Evolutionary conservation across 2,329 filamentous ascomycete genomes (phyloP).

Genomic region (Claviceps arundinis): DNA sequence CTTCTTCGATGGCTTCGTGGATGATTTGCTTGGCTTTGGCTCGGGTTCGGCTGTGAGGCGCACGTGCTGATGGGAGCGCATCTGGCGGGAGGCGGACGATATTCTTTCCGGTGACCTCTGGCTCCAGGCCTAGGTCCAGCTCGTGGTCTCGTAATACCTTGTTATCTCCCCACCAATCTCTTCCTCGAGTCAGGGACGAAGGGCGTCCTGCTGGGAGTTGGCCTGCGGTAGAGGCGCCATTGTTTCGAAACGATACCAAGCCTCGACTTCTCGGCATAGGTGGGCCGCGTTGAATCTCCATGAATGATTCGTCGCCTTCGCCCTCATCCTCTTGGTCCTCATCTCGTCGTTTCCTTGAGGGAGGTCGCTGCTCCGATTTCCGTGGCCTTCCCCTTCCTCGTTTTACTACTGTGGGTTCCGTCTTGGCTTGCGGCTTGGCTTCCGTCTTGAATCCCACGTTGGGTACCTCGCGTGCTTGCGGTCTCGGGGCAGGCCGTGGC

Average conservation of each 20-base stretch:
- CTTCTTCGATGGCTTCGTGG: constrained; percentile 28
- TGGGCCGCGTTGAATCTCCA: constrained; percentile 38
- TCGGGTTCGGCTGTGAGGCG: constrained; percentile 16
- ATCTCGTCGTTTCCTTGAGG: constrained; percentile 14
- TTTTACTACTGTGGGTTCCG: not conserved
- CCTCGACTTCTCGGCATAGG: constrained; percentile 42
- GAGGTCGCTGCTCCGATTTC: constrained; percentile 6
- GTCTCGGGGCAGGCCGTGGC: not conserved
- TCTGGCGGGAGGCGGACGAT: constrained; percentile 60
- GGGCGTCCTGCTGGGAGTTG: constrained; percentile 65
- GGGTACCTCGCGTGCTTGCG: not conserved
- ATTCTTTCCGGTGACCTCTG: constrained; percentile 49
- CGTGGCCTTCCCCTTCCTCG: constrained; percentile 5
- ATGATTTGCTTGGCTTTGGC: constrained; percentile 18
- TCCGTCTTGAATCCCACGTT: not conserved
- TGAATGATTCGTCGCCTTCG: constrained; percentile 29
- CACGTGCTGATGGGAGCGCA: constrained; percentile 19
- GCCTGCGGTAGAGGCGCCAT: constrained; percentile 33
- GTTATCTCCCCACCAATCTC: constrained; percentile 78
- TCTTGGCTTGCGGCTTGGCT: not conserved
- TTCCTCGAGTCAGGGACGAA: constrained; percentile 61
- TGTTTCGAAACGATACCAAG: constrained; percentile 37
- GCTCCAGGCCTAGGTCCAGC: constrained; percentile 28
- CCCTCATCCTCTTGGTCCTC: constrained; percentile 25
- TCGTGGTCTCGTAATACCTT: constrained; percentile 30